A percentile compares a stretch with the other conserved stretches of the same genome.
phyloP scores from a whole-genome alignment of 257 asterid genomes.

The Fraxinus excelsior region DNA sequence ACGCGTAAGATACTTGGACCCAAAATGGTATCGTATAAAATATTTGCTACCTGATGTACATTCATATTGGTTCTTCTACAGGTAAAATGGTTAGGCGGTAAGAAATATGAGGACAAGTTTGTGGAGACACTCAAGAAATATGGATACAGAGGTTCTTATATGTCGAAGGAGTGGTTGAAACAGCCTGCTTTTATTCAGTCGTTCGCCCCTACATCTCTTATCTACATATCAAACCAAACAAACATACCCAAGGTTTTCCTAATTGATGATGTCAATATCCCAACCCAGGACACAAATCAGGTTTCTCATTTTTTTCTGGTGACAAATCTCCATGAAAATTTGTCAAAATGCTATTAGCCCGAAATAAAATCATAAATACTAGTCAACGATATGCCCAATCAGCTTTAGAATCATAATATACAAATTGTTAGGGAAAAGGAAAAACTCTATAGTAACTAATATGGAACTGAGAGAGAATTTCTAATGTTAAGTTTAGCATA shows the following conservation, averaged over 20 bases:
- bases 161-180: conserved; percentile 87
- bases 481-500: no score
- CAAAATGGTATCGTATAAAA: no score
- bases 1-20: conserved; percentile 62
- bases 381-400: background rate
- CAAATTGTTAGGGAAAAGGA: background rate
- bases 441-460: background rate
- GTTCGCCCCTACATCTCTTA: conserved; percentile 91
- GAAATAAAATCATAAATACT: background rate
- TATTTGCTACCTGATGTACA: background rate
- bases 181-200: conserved; percentile 89
- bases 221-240: conserved; percentile 68
- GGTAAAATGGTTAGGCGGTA: conserved; percentile 90
- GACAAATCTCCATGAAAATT: background rate
- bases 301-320: conserved; percentile 33
- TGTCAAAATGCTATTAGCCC: background rate
- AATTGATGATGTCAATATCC: conserved; percentile 53
- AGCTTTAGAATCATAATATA: background rate
- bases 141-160: conserved; percentile 80
- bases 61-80: conserved; percentile 27
- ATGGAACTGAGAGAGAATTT: no score
- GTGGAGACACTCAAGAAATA: conserved; percentile 73
- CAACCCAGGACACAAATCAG: conserved; percentile 97
- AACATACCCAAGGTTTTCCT: conserved; percentile 82
- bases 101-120: conserved; percentile 84